These are phyloP conservation scores for Talaromyces islandicus DNA, from an alignment of 2,329 filamentous ascomycete species.

Conservation along the genomic window DNA sequence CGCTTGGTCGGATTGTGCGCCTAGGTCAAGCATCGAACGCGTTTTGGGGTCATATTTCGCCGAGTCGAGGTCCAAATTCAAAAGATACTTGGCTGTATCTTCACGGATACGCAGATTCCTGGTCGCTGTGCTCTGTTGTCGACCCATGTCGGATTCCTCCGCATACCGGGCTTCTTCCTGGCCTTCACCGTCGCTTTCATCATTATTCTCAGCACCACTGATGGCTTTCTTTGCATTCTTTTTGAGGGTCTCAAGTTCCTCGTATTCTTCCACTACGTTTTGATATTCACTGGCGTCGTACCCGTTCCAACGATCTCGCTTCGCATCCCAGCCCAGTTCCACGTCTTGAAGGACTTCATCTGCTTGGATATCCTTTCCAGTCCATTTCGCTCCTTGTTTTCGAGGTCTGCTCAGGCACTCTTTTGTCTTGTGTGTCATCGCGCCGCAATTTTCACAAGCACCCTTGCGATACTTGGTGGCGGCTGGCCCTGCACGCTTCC, in stretches of 20 bases:
- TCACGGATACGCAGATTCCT: slow-evolving; percentile 87
- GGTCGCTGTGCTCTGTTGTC: slow-evolving; percentile 84
- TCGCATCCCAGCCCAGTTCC: slow-evolving; percentile 89
- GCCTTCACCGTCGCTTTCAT: slow-evolving; percentile 43
- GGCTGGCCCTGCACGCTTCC: slow-evolving; percentile 74
- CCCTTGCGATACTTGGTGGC: slow-evolving; percentile 97
- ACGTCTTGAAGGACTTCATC: slow-evolving; percentile 85
- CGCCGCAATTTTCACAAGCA: slow-evolving; percentile 96
- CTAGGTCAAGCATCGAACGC: slow-evolving; percentile 78
- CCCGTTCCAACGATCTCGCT: slow-evolving; percentile 97
- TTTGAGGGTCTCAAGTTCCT: slow-evolving; percentile 75
- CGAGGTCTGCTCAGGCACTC: slow-evolving; percentile 86
- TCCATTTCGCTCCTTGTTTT: slow-evolving; percentile 86
- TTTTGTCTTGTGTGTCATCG: slow-evolving; percentile 93
- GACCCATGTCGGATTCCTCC: slow-evolving; percentile 94
- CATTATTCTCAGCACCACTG: slow-evolving; percentile 46
- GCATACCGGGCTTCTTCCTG: slow-evolving; percentile 63
- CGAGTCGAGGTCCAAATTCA: slow-evolving; percentile 92
- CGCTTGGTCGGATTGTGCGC: slow-evolving; percentile 72
- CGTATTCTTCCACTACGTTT: slow-evolving; percentile 81
- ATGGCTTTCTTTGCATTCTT: slow-evolving; percentile 45
- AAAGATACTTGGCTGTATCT: slow-evolving; percentile 92
- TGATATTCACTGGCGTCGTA: slow-evolving; percentile 85
- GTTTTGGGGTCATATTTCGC: slow-evolving; percentile 98
- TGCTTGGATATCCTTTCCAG: slow-evolving; percentile 85